These are phyloP conservation scores for Clarkia xantiana DNA, from an alignment of 345 rosid genomes.

Conservation along the genomic window DNA sequence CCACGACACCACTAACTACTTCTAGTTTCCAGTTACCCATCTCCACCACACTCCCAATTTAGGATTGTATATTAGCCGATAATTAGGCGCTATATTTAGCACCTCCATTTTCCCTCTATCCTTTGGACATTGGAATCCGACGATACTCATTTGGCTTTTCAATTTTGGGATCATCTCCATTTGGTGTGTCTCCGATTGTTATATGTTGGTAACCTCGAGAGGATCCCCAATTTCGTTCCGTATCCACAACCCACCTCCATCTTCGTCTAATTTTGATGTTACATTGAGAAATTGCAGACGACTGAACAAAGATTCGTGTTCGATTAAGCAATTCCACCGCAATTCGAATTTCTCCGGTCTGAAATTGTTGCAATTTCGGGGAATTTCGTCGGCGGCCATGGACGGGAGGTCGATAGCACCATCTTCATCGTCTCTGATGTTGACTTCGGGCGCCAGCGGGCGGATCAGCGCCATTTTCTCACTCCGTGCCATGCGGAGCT, in stretches of 20 bases:
- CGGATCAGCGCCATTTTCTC: slow-evolving; percentile 56
- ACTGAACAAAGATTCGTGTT: no score
- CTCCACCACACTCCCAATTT: no score
- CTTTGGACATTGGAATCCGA: no score
- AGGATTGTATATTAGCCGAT: no score
- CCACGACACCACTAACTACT: no score
- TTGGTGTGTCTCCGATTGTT: slow-evolving; percentile 1
- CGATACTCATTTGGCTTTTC: background rate
- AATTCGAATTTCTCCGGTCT: background rate
- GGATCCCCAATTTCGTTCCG: slow-evolving; percentile 4
- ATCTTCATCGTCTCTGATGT: slow-evolving; percentile 31
- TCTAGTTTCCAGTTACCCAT: no score
- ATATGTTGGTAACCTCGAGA: slow-evolving; percentile 4
- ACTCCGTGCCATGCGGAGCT: slow-evolving; percentile 27
- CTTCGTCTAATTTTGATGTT: background rate
- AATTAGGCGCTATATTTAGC: no score
- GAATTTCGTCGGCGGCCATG: slow-evolving; percentile 18
- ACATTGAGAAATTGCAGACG: background rate
- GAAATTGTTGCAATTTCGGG: slow-evolving; percentile 2
- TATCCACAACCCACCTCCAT: background rate
- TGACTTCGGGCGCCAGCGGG: slow-evolving; percentile 85
- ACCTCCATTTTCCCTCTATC: no score
- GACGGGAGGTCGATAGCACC: slow-evolving; percentile 14
- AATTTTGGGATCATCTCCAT: background rate
- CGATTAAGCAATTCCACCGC: no score